Evolutionary conservation across 169 alveolate species (phyloP), one percentile per base, ranked within the genome.

Genomic region (Cystoisospora suis): DNA sequence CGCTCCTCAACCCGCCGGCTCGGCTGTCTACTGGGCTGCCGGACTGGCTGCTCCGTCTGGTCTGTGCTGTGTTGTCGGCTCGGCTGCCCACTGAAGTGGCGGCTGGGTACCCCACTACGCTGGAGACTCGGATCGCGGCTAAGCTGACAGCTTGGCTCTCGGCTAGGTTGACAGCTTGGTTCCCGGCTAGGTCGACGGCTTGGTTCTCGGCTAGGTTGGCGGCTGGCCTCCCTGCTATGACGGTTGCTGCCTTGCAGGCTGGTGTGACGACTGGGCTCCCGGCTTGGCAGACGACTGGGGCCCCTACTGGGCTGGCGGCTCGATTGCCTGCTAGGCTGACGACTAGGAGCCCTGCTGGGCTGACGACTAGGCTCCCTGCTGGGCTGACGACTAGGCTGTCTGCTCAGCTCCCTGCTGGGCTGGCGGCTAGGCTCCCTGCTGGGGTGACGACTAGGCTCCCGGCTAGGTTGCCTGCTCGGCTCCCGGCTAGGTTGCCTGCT

Each of bases 161-260:
- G 77, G 29, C 77, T 65, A 65, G 40, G 77, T 27, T 65, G 77
- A 15, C 77, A n/a, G 29, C 77, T 65, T 15, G 40, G 77, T n/a
- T 7, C 12, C 20, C 34, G 77, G 29, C 77, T 65, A 15, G 34
- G 77, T n/a, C 29, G 77, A 15, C 77, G 29, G 9, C 77, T 65
- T 15, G 15, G 77, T 65, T 12, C 77, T 7, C 34, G 77, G 29
- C 77, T 61, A 38, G 7, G 75, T 5, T 20, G 34, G 40, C 40
- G 6, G 36, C 6, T 5, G n/a, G 75, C 42, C 75, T 20, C 42
- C 75, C 75, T 15, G 7, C 75, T 61, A n/a, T 9, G 15, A 61
- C 75, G 75, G 40, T 5, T 29, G 15, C 75, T 29, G 36, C 75
- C 5, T 6, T 61, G 75, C 6, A 61, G 75, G 20, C 75, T n/a